Conservation (phyloP, 805 yeast genomes). For the Nakazawaea ishiwadae region DNA sequence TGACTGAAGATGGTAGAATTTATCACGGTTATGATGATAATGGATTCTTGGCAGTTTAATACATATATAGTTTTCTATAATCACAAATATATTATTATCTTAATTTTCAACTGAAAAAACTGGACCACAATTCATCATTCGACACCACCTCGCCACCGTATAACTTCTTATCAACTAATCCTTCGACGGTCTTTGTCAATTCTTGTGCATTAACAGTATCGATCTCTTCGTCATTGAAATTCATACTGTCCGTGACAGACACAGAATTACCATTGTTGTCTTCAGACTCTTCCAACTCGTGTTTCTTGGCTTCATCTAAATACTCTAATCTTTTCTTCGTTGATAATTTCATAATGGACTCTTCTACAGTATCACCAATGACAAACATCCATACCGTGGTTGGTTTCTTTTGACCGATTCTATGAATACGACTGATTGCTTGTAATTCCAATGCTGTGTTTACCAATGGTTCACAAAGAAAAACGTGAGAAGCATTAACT, state of each 20-base stretch:
- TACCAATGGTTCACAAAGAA: conserved; percentile 88
- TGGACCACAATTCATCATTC: conserved; percentile 56
- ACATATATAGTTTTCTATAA: conserved; percentile 21
- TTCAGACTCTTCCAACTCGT: no score
- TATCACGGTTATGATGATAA: conserved; percentile 69
- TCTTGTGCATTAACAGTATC: conserved; percentile 51
- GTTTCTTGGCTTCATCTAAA: conserved; percentile 24
- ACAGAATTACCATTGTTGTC: conserved; percentile 13
- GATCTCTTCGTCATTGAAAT: conserved; percentile 24
- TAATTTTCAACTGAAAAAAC: conserved; percentile 43
- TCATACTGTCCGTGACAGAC: conserved; percentile 10
- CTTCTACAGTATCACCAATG: conserved; percentile 82
- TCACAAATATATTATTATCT: neutral
- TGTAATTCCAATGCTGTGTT: conserved; percentile 85
- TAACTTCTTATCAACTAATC: conserved; percentile 38
- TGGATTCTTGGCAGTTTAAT: conserved; percentile 48
- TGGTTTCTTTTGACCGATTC: conserved; percentile 80
- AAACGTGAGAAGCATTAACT: conserved; percentile 88
- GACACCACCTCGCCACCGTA: conserved; percentile 58
- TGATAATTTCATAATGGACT: conserved; percentile 69
- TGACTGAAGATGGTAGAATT: conserved; percentile 64
- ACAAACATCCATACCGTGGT: conserved; percentile 94
- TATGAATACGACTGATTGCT: conserved; percentile 86
- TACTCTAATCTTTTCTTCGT: conserved; percentile 54
- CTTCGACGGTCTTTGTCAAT: conserved; percentile 45